These are phyloP conservation scores for Cardamine chenopodiifolia DNA, from an alignment of 345 rosid genomes.

Conservation along the genomic window DNA sequence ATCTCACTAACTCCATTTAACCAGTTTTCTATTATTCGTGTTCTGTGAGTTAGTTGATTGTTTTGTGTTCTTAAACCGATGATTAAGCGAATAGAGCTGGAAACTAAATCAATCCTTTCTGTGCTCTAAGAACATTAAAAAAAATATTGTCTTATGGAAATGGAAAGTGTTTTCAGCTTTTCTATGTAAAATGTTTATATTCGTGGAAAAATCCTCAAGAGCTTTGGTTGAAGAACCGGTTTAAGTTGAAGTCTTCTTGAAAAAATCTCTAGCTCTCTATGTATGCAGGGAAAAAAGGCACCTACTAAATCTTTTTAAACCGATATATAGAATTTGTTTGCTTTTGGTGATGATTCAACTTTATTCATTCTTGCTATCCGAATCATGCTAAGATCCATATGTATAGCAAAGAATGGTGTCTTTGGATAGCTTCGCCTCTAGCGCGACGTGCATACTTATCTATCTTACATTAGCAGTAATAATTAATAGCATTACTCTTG, in stretches of 20 bases:
- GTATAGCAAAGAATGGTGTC: no score
- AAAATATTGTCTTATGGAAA: neutral
- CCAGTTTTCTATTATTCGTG: neutral
- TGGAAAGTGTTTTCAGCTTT: neutral
- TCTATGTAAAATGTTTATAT: neutral
- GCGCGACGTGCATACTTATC: no score
- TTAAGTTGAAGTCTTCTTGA: conserved; percentile 4
- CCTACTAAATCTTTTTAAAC: no score
- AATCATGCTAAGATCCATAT: no score
- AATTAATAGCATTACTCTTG: no score
- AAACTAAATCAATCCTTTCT: neutral
- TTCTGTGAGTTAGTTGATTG: neutral
- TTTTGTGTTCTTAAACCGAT: neutral
- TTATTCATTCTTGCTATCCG: no score
- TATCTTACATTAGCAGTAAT: no score
- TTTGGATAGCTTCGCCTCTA: no score
- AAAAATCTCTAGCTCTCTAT: no score
- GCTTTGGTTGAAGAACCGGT: conserved; percentile 30
- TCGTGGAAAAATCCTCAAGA: neutral
- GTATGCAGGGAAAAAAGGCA: no score
- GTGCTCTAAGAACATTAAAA: neutral
- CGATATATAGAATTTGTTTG: no score
- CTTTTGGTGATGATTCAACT: no score
- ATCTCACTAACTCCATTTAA: neutral
- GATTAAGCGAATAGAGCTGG: neutral